Conservation (phyloP, 768 basidiomycete genomes). For the Phlebiopsis gigantea region DNA sequence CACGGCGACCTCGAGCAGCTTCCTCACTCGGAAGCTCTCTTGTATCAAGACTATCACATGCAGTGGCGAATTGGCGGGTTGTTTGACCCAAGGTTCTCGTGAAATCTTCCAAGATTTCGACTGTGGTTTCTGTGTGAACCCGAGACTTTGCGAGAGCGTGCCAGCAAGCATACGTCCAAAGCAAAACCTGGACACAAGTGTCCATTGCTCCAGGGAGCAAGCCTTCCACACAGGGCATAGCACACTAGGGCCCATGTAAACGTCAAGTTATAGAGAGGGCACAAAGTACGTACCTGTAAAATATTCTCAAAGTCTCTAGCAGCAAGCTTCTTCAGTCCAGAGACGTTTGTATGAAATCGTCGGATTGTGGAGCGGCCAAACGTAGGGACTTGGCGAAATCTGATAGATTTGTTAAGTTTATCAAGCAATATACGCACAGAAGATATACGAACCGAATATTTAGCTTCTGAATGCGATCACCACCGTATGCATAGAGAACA, state of each 20-base stretch:
- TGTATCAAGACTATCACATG: constrained; percentile 24
- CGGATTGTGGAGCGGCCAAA: constrained; percentile 24
- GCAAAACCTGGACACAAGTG: constrained; percentile 25
- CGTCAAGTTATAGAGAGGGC: not conserved
- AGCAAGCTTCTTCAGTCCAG: constrained; percentile 23
- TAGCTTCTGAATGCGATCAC: constrained; percentile 2
- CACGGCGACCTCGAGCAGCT: constrained; percentile 12
- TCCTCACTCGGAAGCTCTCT: constrained; percentile 34
- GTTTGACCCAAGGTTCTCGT: constrained; percentile 26
- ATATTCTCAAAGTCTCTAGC: constrained; percentile 25
- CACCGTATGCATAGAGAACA: constrained; percentile 13
- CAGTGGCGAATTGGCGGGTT: constrained; percentile 28
- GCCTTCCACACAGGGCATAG: constrained; percentile 22
- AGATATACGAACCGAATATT: constrained; percentile 10
- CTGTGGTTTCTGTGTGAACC: constrained; percentile 31
- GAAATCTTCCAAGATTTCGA: constrained; percentile 18
- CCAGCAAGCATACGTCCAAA: constrained; percentile 32
- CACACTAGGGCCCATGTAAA: constrained; percentile 15
- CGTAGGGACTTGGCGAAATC: constrained; percentile 20
- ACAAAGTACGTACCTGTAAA: constrained; percentile 18
- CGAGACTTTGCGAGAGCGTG: constrained; percentile 37
- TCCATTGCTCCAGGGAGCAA: constrained; percentile 20
- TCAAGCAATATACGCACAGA: not conserved
- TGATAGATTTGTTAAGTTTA: not conserved
- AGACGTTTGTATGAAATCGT: constrained; percentile 20